Evolutionary conservation across 208 protist genomes (phyloP), one percentile per base, ranked within the genome.

Genomic region (Porcisia hertigi): DNA sequence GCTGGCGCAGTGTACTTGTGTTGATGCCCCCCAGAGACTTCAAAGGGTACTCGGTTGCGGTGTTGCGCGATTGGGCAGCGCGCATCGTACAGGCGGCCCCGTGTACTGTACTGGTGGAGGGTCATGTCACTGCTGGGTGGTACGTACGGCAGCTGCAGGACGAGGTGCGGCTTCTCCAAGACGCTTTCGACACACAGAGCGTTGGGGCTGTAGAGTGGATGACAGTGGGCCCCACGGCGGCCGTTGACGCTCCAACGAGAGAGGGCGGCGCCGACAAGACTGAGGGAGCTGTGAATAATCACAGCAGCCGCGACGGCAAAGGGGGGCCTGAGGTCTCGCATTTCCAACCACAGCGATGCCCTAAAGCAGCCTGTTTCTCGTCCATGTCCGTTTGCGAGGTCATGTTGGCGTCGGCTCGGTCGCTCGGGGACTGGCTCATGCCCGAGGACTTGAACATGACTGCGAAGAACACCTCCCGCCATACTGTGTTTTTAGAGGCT

Each of bases 31-130:
- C 91, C 23, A 53, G 60, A 25, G 25, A 39, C 43, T 25, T 65
- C 25, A 20, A 43, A 18, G 77, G 69, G 59, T 81, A 81, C 66
- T 73, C 77, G 6, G 23, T n/a, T 1, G 45, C 36, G 49, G 30
- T 69, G 11, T 8, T 81, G 30, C 57, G 43, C 1, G 65, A 76
- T 23, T 81, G 77, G 77, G 77, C 88, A 7, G 67, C 69, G 25
- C 62, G 79, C 36, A 88, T 95, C 71, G 69, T 88, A 23, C 76
- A 85, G 43, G 77, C 77, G 52, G 81, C 91, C 2, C 91, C 91
- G 23, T 95, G 91, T 71, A 55, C 74, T 9, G 83, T 95, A 36
- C 47, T 92, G 43, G 76, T 90, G 20, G 81, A 90, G 36, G 52
- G 75, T 25, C 11, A n/a, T n/a, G 60, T 57, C 7, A 41, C 1